Percentiles rank a stretch among this genome's conserved stretches.
Evolutionary conservation across 2,329 filamentous ascomycete species (phyloP).

Genomic region (Phialophora macrospora): DNA sequence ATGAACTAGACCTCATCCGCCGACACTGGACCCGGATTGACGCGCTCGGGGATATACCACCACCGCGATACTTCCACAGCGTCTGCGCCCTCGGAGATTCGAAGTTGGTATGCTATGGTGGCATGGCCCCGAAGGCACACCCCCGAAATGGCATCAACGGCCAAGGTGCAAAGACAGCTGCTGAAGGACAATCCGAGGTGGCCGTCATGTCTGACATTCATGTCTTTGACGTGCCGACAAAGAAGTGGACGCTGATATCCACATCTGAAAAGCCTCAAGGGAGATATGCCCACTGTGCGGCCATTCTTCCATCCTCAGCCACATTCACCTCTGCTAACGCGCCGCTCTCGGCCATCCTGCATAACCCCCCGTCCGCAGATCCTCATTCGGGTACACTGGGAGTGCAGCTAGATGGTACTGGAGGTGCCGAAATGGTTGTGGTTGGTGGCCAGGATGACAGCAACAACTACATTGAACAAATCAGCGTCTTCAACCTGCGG

Average conservation of each 20-base stretch:
- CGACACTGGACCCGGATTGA: slow-evolving; percentile 94
- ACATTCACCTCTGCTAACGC: slow-evolving; percentile 83
- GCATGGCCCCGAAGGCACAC: slow-evolving; percentile 78
- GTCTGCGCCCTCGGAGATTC: slow-evolving; percentile 92
- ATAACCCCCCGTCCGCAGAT: slow-evolving; percentile 81
- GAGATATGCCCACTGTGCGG: slow-evolving; percentile 94
- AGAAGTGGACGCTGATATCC: slow-evolving; percentile 78
- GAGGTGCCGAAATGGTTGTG: slow-evolving; percentile 95
- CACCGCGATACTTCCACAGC: slow-evolving; percentile 95
- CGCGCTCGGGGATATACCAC: slow-evolving; percentile 80
- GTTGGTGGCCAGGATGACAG: slow-evolving; percentile 94
- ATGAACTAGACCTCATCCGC: slow-evolving; percentile 87
- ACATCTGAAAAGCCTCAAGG: slow-evolving; percentile 85
- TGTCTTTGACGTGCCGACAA: slow-evolving; percentile 84
- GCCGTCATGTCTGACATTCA: slow-evolving; percentile 98
- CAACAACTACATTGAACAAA: slow-evolving; percentile 99
- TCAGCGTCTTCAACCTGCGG: slow-evolving; percentile 95
- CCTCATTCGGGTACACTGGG: slow-evolving; percentile 88
- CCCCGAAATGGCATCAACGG: slow-evolving; percentile 44
- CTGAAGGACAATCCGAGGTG: slow-evolving; percentile 79
- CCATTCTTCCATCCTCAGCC: slow-evolving; percentile 85
- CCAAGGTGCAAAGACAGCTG: slow-evolving; percentile 50
- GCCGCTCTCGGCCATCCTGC: slow-evolving; percentile 82
- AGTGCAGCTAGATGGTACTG: slow-evolving; percentile 84
- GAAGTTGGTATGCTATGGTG: slow-evolving; percentile 96